Evolutionary conservation across 2,329 filamentous ascomycete species (phyloP).

Genomic region (Alternaria longipes): DNA sequence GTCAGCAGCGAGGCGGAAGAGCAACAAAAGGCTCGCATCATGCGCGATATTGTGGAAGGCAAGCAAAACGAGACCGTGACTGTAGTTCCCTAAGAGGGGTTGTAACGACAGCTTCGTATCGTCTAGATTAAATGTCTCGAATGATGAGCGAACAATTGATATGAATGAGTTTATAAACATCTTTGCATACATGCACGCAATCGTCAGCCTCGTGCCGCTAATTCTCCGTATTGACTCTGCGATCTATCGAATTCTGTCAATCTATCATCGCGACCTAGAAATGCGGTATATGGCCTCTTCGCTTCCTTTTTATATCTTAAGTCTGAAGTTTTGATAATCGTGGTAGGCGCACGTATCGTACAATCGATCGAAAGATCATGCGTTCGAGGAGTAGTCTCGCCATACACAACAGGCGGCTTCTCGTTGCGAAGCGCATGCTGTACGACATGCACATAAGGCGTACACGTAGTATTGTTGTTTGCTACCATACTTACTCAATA

Average conservation of each 20-base stretch:
- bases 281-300: neutral
- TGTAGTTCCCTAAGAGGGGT: neutral
- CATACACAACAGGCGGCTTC: neutral
- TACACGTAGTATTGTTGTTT: neutral
- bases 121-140: neutral
- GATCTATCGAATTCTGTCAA: neutral
- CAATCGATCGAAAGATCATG: neutral
- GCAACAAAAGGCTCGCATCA: conserved; percentile 42
- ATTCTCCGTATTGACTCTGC: neutral
- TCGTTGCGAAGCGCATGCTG: neutral
- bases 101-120: neutral
- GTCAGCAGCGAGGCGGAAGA: conserved; percentile 48
- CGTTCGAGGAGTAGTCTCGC: neutral
- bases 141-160: neutral
- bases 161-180: neutral
- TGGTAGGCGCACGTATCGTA: neutral
- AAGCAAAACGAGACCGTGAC: conserved; percentile 8
- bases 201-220: neutral
- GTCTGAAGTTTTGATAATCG: neutral
- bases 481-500: neutral
- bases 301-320: neutral
- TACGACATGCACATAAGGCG: neutral
- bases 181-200: neutral
- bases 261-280: neutral
- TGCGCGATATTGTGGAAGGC: conserved; percentile 40